These are phyloP conservation scores for Casuarina equisetifolia DNA, from an alignment of 306 rosid genomes.

Conservation along the genomic window DNA sequence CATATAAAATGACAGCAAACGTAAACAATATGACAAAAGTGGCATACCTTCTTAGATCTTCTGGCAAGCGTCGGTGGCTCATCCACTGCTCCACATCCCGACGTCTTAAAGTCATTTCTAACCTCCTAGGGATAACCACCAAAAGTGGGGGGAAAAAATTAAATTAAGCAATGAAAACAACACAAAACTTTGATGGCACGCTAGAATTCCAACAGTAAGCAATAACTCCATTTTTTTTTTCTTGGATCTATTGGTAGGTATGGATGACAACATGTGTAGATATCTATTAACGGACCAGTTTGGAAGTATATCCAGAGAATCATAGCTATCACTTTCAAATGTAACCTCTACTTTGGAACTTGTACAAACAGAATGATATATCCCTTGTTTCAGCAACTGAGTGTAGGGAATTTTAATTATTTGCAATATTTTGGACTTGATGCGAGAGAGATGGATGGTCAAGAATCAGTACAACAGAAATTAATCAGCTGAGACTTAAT, in stretches of 20 bases:
- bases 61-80: slow-evolving; percentile 81
- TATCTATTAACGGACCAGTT: neutral
- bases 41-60: slow-evolving; percentile 50
- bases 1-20: neutral
- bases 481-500: neutral
- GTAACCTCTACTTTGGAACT: neutral
- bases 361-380: neutral
- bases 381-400: neutral
- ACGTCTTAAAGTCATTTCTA: slow-evolving; percentile 73
- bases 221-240: neutral
- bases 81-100: slow-evolving; percentile 95
- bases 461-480: neutral
- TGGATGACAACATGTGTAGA: neutral
- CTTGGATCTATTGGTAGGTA: neutral
- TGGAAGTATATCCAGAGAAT: neutral
- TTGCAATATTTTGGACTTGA: neutral
- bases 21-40: slow-evolving; percentile 10
- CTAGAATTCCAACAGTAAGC: neutral
- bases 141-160: slow-evolving; percentile 11
- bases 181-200: neutral
- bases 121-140: slow-evolving; percentile 43
- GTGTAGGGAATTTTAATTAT: neutral
- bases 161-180: slow-evolving; percentile 4
- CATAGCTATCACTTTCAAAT: neutral
- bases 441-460: neutral